phyloP scores from a whole-genome alignment of 805 yeast species.

The Candida chauliodis region DNA sequence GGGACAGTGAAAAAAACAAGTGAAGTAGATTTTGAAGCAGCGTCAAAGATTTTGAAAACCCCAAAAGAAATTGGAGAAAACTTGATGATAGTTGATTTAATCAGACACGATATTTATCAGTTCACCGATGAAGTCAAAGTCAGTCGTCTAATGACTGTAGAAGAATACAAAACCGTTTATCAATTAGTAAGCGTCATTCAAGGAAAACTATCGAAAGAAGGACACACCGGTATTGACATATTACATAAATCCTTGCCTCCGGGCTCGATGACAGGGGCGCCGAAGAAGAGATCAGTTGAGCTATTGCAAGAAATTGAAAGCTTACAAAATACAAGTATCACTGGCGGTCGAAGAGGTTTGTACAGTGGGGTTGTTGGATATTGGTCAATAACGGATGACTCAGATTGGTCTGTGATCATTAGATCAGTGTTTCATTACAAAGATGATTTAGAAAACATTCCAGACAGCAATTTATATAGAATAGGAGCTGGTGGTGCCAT shows the following conservation, averaged over 20 bases:
- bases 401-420: slow-evolving; percentile 96
- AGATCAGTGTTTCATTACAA: slow-evolving; percentile 72
- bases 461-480: slow-evolving; percentile 51
- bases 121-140: slow-evolving; percentile 65
- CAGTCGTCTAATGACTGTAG: slow-evolving; percentile 81
- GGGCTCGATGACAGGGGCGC: slow-evolving; percentile 99
- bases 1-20: slow-evolving; percentile 81
- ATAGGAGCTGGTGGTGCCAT: slow-evolving; percentile 99
- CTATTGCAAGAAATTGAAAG: slow-evolving; percentile 60
- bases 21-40: slow-evolving; percentile 52
- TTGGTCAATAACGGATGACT: slow-evolving; percentile 82
- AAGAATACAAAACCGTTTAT: slow-evolving; percentile 86
- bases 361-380: slow-evolving; percentile 96
- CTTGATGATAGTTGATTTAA: slow-evolving; percentile 93
- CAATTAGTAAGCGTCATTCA: slow-evolving; percentile 88
- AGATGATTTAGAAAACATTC: slow-evolving; percentile 38
- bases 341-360: slow-evolving; percentile 64
- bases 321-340: slow-evolving; percentile 26
- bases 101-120: slow-evolving; percentile 83
- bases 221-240: slow-evolving; percentile 71
- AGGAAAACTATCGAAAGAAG: slow-evolving; percentile 45
- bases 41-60: slow-evolving; percentile 62
- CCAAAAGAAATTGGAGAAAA: slow-evolving; percentile 96
- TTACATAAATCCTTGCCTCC: slow-evolving; percentile 84
- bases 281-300: slow-evolving; percentile 89